Base-by-base conservation (phyloP, 768 basidiomycete genomes). In the Boletus huronensis region DNA sequence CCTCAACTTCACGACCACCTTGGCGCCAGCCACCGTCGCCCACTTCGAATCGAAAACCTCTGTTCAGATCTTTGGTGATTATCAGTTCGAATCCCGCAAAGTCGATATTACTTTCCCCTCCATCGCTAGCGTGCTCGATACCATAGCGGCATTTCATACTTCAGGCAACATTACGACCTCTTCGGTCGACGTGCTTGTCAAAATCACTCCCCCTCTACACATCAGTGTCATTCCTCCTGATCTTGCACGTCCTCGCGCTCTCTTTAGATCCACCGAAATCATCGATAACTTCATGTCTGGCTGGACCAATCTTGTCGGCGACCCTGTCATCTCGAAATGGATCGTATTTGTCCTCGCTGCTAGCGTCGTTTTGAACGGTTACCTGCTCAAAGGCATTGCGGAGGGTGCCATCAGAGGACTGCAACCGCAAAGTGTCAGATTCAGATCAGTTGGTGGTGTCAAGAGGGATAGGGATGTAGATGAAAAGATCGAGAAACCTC, bases 311-410 rank as follows among this genome's bases (percentile, higher is more conserved):
- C 84, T 98, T 59, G 93, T 98, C 48, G 93, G 93, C 35, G 96
- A 99, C 66, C 96, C 96, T 1, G 82, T 98, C 48, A 74, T 98
- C 57, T 87, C 83, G 64, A 98, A 98, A 75, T 95, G 92, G 89
- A 94, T 98, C 67, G 90, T 98, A 46, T 79, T 91, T 52, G 78
- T 90, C 16, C 82, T 99, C 23, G 88, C 85, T 3, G 80, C 96
- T 55, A 90, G 87, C 55, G 88, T 98, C 54, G 82, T 86, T 52
- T 77, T 99, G 53, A 99, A 99, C 58, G 95, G 94, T 4, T 98
- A 92, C 66, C 78, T 98, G 16, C 80, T 99, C 54, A 95, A 93
- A 71, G 89, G 88, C 5, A 87, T 90, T 40, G 87, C 85, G 0
- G 82, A 82, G 11, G 85, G 82, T 29, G 69, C 70, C 14, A 70